phyloP scores from a whole-genome alignment of 2,329 filamentous ascomycete genomes.

The Neonectria punicea region DNA sequence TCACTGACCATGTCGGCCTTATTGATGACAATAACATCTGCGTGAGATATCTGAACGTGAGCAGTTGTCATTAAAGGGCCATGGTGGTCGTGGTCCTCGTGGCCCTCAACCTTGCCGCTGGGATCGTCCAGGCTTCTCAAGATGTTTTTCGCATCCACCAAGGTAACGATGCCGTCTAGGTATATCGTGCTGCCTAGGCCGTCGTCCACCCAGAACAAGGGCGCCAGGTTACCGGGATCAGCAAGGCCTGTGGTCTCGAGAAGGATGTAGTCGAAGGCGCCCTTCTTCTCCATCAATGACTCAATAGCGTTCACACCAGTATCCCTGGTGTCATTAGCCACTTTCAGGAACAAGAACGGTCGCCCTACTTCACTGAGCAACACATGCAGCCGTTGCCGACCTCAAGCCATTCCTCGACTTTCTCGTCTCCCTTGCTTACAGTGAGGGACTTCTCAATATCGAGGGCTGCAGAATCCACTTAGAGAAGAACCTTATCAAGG shows the following conservation, averaged over 20 bases:
- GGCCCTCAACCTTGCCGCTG: constrained; percentile 61
- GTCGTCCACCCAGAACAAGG: constrained; percentile 97
- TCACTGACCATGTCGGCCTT: constrained; percentile 86
- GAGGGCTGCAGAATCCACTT: constrained; percentile 66
- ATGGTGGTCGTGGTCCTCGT: constrained; percentile 62
- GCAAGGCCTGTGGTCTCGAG: constrained; percentile 96
- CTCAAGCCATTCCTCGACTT: constrained; percentile 94
- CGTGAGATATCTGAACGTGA: constrained; percentile 96
- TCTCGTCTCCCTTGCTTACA: constrained; percentile 82
- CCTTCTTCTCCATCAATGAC: constrained; percentile 92
- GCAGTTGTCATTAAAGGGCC: constrained; percentile 87
- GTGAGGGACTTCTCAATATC: constrained; percentile 98
- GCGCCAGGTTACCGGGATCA: constrained; percentile 94
- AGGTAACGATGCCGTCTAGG: constrained; percentile 93
- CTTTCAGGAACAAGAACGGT: not conserved
- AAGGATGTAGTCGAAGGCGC: constrained; percentile 96
- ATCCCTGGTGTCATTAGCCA: constrained; percentile 67
- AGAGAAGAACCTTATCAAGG: constrained; percentile 12
- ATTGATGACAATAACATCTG: constrained; percentile 94
- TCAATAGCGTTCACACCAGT: constrained; percentile 95
- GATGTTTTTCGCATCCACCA: constrained; percentile 96
- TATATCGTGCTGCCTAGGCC: constrained; percentile 95
- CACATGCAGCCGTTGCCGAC: constrained; percentile 97
- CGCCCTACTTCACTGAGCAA: constrained; percentile 87
- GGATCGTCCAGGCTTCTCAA: constrained; percentile 82